Evolutionary conservation across 768 basidiomycete genomes (phyloP), one percentile per base, ranked within the genome.

Genomic region (Xerocomellus intermedius): DNA sequence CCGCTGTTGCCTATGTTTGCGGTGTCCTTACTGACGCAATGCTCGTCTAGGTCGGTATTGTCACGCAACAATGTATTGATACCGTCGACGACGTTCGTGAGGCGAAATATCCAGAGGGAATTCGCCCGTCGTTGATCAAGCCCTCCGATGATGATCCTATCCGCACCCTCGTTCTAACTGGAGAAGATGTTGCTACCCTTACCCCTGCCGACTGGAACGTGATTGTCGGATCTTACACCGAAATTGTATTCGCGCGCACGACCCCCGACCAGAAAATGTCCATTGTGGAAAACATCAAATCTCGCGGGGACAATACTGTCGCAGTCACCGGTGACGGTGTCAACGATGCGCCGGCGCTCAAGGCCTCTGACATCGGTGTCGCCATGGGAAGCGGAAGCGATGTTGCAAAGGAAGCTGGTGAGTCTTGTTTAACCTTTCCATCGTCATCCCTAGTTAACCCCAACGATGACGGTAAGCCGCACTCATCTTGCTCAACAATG

Each of bases 261-360:
- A 79, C 79, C 0, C 82, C 82, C 4, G 79, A 83, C 58, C 81
- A 82, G 65, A 84, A 83, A 61, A 72, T 85, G 58, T 69, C 75
- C 14, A 85, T 85, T 55, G 81, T 85, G 17, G 77, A 79, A 54
- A 76, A 79, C 30, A 73, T 82, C 58, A 80, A 83, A 49, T 61
- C 67, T 5, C 69, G 80, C 2, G 78, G 75, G 5, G 73, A 74
- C 64, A 77, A 77, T 52, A 75, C 78, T 5, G 80, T 83, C 9
- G 81, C 80, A 2, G 81, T 78, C 1, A 76, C 77, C 0, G 83
- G 83, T 2, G 84, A 85, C 57, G 84, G 84, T 39, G 78, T 80
- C 22, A 82, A 82, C 50, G 81, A 82, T 59, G 75, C 76, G 0
- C 77, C 80, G 0, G 76, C 79, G 0, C 65, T 84, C 36, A 82